Evolutionary conservation across 306 rosid species (phyloP).

Genomic region (Dicorynia guianensis): DNA sequence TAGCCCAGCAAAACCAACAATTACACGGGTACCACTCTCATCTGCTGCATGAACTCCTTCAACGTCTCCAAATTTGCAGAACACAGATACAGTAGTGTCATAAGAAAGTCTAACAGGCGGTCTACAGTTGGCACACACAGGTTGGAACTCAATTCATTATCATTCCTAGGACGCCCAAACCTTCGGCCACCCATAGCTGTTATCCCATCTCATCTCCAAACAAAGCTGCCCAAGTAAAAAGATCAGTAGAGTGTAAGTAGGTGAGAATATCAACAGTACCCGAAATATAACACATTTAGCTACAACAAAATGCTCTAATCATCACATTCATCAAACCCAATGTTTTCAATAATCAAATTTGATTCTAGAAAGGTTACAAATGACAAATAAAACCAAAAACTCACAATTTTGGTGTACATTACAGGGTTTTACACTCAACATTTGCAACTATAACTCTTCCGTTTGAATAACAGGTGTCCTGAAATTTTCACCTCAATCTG

Average conservation of each 20-base stretch:
- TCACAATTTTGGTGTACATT: not conserved
- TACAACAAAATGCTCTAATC: not conserved
- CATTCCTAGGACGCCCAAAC: conserved; percentile 66
- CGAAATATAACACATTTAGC: not conserved
- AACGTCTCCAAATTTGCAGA: conserved; percentile 66
- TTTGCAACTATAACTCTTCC: not conserved
- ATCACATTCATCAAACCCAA: not conserved
- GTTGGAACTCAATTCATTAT: conserved; percentile 60
- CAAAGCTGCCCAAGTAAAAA: conserved; percentile 9
- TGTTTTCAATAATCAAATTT: not conserved
- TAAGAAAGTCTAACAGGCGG: conserved; percentile 71
- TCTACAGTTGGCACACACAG: conserved; percentile 90
- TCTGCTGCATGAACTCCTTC: conserved; percentile 78
- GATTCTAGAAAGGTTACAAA: not conserved
- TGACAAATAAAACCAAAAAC: not conserved
- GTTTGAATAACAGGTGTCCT: not conserved
- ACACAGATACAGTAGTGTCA: conserved; percentile 59
- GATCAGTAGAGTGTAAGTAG: not conserved
- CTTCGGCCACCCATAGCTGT: conserved; percentile 55
- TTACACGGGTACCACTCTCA: conserved; percentile 82
- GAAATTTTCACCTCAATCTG: not conserved
- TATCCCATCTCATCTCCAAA: conserved; percentile 6
- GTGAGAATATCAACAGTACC: not conserved
- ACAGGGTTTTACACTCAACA: not conserved
- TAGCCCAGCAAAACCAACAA: too few species aligned